Base-by-base conservation (phyloP, 306 rosid species). In the Fagus sylvatica region DNA sequence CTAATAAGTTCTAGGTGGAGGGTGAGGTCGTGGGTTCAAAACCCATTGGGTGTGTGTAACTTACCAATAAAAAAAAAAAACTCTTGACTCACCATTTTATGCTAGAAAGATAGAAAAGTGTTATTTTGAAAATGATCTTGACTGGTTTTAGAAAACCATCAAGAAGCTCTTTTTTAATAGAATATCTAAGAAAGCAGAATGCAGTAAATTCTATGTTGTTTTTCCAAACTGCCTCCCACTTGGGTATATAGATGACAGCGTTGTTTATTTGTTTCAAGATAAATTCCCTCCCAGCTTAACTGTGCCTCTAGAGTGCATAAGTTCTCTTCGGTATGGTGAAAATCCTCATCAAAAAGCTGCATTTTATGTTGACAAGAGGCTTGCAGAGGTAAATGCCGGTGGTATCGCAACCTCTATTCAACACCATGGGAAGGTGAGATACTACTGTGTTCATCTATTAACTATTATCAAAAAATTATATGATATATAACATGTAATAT, bases 341-440 rank as follows among this genome's bases (percentile, higher is more conserved):
- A 94, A 94, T 89, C 97, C 97, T 83, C 97, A 94, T 79, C 98
- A 94, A 70, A 87, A 83, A 74, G 93, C 95, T 79, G 97, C 98
- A 11, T 84, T 94, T 78, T 94, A 91, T 82, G 91, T 88, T 68
- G 97, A 94, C 67, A 89, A 83, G 88, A 88, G 91, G 42, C 90
- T 94, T 79, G 79, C 93, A 15, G 97, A 94, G 87, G 89, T 92
- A 54, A 83, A 87, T 72, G 78, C 90, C 71, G 98, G 98, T 81
- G 98, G 97, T 71, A 92, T 94, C 83, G 97, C 97, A 82, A 92
- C 97, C 13, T 89, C 98, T 59, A 74, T 92, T 74, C 98, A 90
- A 77, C 97, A 92, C 80, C 97, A 94, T 69, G 98, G 97, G 74
- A 92, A 88, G 97, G 98, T 90, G 73, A 41, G 88, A 66, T 62